Evolutionary conservation across 768 basidiomycete species (phyloP).

Genomic region (Nidularia pulvinata): DNA sequence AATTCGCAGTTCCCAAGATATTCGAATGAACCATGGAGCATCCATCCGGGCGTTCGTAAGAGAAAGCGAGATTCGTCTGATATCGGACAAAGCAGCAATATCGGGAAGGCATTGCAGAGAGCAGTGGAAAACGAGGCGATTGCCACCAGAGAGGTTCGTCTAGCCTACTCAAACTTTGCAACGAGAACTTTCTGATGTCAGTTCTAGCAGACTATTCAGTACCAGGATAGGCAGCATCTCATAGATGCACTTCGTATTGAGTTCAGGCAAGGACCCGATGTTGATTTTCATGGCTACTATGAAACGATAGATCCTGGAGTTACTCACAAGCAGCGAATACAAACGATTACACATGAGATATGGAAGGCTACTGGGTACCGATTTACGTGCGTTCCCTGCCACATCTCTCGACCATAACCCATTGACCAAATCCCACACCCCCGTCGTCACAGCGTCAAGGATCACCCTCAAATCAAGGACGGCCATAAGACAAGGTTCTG

Average conservation of each 20-base stretch:
- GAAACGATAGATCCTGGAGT: constrained; percentile 20
- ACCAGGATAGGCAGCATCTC: constrained; percentile 23
- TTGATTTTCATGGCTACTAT: constrained; percentile 43
- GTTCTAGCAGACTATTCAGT: constrained; percentile 22
- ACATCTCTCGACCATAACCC: too few relatives aligned
- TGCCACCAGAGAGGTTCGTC: constrained; percentile 12
- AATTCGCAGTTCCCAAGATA: background rate
- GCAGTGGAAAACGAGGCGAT: constrained; percentile 5
- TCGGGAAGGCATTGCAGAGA: constrained; percentile 15
- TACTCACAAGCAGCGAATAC: constrained; percentile 40
- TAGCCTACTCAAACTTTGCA: background rate
- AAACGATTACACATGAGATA: constrained; percentile 38
- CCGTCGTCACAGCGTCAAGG: constrained; percentile 34
- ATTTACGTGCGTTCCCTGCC: constrained; percentile 36
- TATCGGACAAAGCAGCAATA: constrained; percentile 10
- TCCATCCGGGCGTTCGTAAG: constrained; percentile 10
- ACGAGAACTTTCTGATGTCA: background rate
- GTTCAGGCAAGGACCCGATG: constrained; percentile 28
- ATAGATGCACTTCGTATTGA: constrained; percentile 26
- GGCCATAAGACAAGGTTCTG: constrained; percentile 51
- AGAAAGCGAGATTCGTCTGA: constrained; percentile 13
- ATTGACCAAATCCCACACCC: too few relatives aligned
- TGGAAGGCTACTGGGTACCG: constrained; percentile 49
- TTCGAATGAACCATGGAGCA: constrained; percentile 12
- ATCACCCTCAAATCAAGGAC: constrained; percentile 42